Base-by-base conservation (phyloP, 2,329 filamentous ascomycete genomes). In the Xylariaceae sp. region DNA sequence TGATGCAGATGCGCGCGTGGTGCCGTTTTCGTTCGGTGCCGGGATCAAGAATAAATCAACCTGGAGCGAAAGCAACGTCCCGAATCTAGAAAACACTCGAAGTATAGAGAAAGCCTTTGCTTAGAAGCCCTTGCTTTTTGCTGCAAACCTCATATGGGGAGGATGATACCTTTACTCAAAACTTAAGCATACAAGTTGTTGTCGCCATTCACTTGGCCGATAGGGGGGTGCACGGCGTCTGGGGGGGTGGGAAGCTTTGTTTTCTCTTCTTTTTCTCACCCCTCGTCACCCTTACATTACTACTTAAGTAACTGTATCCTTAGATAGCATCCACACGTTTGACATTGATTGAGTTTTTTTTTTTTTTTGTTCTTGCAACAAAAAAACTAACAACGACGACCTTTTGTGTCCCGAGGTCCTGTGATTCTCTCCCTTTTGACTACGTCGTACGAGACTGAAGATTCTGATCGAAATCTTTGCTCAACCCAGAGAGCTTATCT, bases 191-290 rank as follows among this genome's bases (percentile, higher is more conserved):
- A 37, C 46, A 50, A 26, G 11, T 44, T 37, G 5, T 5, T 6
- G 8, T 50, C 31, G 46, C 49, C 45, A 55, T 55, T 31, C 41
- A 47, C 53, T 41, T 52, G 40, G 49, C 9, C 40, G 19, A 49
- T 19, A 19, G 19, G 19, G 19, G 19, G 19, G 19, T 19, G 19
- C 19, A 19, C 19, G 19, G 19, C 19, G 19, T 19, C 19, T 19
- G 19, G 43, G 39, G 48, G 48, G 39, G 48, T 47, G 43, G 31
- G 40, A 43, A 32, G 7, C 30, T 7, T 19, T 46, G 27, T 43
- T 41, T 47, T 27, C 19, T 19, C 19, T 19, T 19, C 19, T 19
- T 19, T 19, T 19, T 19, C 19, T 19, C 19, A 19, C 19, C 19
- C 19, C 19, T 19, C 19, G 19, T 19, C 19, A 19, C 1, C 19